Evolutionary conservation across 306 rosid species (phyloP).

Genomic region (Herpetospermum pedunculosum): DNA sequence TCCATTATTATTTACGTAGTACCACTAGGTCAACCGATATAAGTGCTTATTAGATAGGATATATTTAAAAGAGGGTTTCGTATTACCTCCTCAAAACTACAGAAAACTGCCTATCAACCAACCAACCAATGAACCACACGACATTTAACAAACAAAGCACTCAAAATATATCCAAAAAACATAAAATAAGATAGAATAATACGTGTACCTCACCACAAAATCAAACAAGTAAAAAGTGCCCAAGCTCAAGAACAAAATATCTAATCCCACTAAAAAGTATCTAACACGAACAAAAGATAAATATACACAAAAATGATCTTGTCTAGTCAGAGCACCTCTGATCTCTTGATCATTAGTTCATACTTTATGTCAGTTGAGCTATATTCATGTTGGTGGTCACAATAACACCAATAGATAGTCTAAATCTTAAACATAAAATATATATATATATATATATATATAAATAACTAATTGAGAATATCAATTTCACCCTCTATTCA

Average conservation of each 20-base stretch:
- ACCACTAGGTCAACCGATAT: too few species aligned
- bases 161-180: not conserved
- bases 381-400: too few species aligned
- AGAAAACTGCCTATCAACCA: not conserved
- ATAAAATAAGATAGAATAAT: not conserved
- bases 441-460: too few species aligned
- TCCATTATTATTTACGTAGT: too few species aligned
- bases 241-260: not conserved
- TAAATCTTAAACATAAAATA: not conserved
- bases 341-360: too few species aligned
- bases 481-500: not conserved
- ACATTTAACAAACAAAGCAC: not conserved
- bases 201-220: not conserved
- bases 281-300: not conserved
- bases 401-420: not conserved
- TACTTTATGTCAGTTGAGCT: too few species aligned
- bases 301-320: not conserved
- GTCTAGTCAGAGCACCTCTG: too few species aligned
- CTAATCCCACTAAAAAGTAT: not conserved
- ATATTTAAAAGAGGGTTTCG: not conserved
- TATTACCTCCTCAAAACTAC: not conserved
- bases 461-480: not conserved
- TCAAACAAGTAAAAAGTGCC: not conserved
- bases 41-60: not conserved
- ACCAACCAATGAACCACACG: not conserved